Base-by-base conservation (phyloP, 2,329 filamentous ascomycete species). In the Curvularia sp. region DNA sequence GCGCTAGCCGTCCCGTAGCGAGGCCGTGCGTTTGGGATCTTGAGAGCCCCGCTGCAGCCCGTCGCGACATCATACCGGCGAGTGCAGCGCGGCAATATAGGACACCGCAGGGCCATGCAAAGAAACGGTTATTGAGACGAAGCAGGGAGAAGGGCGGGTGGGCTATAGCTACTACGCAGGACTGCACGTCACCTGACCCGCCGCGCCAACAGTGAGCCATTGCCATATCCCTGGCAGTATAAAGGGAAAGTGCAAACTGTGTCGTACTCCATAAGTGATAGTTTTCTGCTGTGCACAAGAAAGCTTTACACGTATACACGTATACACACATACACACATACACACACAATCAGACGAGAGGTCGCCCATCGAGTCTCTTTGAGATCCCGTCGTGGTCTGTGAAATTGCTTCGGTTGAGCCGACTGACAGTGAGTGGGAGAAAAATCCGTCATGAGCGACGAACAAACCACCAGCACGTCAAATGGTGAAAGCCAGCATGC, bases 1-100 rank as follows among this genome's bases (percentile, higher is more conserved):
- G 61, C 57, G 60, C 61, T 66, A 66, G 64, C 63, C 62, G 41
- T 60, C 38, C 54, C 43, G 57, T 61, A 60, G 59, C 61, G 54
- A 59, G 63, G 58, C 63, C 63, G 63, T 66, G 63, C 61, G 53
- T 58, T 50, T 55, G 55, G 55, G n/a, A 32, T 30, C 28, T 52
- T 25, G 36, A 49, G 38, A 49, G 50, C 55, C 55, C 55, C 55
- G 51, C 55, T 21, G 55, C 51, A 27, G 51, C 55, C 50, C 51
- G 51, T 53, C 39, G 53, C 51, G 57, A 59, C 48, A 53, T 53
- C 51, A 47, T 42, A 30, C 25, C 42, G 27, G 49, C 25, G 49
- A 43, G 12, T 34, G 52, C 42, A 49, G 39, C 28, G 43, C 30
- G 23, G 36, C 34, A 18, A 18, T 18, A 15, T 6, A 18, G 34